Percentiles rank a stretch among this genome's conserved stretches.
phyloP scores from a whole-genome alignment of 441 rosid species.

The Dalechampia spathulata region DNA sequence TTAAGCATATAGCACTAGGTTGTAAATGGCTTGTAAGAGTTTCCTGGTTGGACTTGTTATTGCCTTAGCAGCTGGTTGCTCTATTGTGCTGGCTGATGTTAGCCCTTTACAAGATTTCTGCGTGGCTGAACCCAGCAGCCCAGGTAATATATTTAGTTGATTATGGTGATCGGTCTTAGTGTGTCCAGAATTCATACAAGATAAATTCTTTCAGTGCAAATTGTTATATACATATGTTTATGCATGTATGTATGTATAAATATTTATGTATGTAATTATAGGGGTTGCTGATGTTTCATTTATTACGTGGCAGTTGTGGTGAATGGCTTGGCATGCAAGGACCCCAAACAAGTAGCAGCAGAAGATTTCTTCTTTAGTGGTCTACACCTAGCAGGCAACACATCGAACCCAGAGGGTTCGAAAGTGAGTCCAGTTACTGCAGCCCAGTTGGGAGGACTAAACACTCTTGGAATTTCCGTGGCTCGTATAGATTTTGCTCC shows the following conservation, averaged over 20 bases:
- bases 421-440: slow-evolving; percentile 15
- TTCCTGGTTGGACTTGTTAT: too few relatives aligned
- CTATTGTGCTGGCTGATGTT: too few relatives aligned
- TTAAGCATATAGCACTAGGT: too few relatives aligned
- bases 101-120: slow-evolving; percentile 20
- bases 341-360: slow-evolving; percentile 21
- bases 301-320: slow-evolving; percentile 19
- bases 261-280: too few relatives aligned
- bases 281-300: too few relatives aligned
- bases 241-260: too few relatives aligned
- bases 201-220: too few relatives aligned
- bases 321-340: slow-evolving; percentile 36
- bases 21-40: too few relatives aligned
- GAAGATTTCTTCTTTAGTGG: slow-evolving; percentile 26
- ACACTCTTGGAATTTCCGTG: slow-evolving; percentile 39
- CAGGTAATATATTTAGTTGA: neutral
- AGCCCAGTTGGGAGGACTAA: slow-evolving; percentile 26
- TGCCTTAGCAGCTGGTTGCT: too few relatives aligned
- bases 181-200: too few relatives aligned
- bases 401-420: slow-evolving; percentile 22
- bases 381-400: slow-evolving; percentile 16
- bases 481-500: slow-evolving; percentile 28
- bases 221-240: too few relatives aligned
- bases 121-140: slow-evolving; percentile 14
- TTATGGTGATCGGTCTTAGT: too few relatives aligned